Evolutionary conservation across 345 rosid species (phyloP), one percentile per base, ranked within the genome.

Genomic region (Hibiscus mutabilis): DNA sequence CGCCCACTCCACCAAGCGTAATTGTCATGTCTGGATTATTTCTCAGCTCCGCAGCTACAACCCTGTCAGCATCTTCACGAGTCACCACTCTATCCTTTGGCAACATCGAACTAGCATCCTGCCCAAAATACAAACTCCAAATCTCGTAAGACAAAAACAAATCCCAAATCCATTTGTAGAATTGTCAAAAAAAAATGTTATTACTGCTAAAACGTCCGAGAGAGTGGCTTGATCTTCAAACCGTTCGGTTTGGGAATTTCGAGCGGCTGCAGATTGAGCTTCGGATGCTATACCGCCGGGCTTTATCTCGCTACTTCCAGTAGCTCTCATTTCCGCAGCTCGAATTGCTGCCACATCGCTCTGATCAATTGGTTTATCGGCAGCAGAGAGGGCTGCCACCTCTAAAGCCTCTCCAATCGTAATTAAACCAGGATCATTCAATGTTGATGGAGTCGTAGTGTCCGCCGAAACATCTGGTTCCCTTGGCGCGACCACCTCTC

Each of bases 401-500:
- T 87, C 91, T 49, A 87, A 71, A 27, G 89, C 89, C 68, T 87
- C 89, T 1, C 89, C 94, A 0, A 85, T 75, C 15, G 89, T 86
- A 19, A 81, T 68, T 10, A 76, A 73, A 14, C 79, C 80, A 1
- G 56, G 64, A 42, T 78, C 73, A 27, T 33, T 44, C 52, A 29
- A 27, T 3, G 33, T 16, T 64, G 79, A 74, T 1, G 83, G 81
- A 60, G 78, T 60, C 40, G 76, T 74, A 1, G 19, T 57, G 49
- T 1, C 46, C 0, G 13, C 53, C 12, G 76, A 58, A 47, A 74
- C 66, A 14, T 33, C 70, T 3, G 82, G 87, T 16, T 74, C 70
- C n/a, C 73, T 72, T 37, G 74, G 82, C 19, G 71, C 84, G 73
- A 82, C 78, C 5, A 81, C 81, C 74, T 46, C 46, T 59, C 74